These are phyloP conservation scores for Dactylonectria macrodidyma DNA, from an alignment of 2,329 filamentous ascomycete species.

Conservation along the genomic window DNA sequence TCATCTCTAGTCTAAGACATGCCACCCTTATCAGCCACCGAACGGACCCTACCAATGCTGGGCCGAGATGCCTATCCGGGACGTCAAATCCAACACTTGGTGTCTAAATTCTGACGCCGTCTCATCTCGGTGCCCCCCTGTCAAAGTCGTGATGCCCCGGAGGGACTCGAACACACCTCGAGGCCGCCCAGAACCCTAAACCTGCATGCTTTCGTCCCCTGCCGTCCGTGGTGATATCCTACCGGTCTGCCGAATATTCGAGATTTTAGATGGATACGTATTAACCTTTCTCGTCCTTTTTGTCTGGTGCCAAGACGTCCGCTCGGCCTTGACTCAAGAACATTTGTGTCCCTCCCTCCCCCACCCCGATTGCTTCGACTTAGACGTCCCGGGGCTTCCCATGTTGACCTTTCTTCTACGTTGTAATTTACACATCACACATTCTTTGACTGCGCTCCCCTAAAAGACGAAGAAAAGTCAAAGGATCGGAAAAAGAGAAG, in stretches of 20 bases:
- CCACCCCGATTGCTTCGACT: not conserved
- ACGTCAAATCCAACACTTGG: not conserved
- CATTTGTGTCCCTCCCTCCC: not conserved
- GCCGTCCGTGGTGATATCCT: not conserved
- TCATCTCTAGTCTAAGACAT: slow-evolving; percentile 30
- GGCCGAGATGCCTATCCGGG: slow-evolving; percentile 23
- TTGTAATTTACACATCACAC: not conserved
- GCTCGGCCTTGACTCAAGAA: slow-evolving; percentile 9
- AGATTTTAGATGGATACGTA: not conserved
- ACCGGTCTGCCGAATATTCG: slow-evolving; percentile 1
- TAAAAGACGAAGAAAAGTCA: not conserved
- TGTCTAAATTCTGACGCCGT: slow-evolving; percentile 7
- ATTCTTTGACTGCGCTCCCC: not conserved
- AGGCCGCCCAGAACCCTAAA: not conserved
- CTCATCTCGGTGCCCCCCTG: slow-evolving; percentile 9
- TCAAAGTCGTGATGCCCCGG: not conserved
- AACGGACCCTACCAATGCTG: slow-evolving; percentile 20
- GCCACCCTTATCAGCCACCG: slow-evolving; percentile 46
- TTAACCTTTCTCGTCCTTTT: slow-evolving; percentile 6
- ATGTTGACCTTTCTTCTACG: not conserved
- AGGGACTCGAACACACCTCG: not conserved
- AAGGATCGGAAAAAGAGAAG: not conserved
- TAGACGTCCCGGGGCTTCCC: slow-evolving; percentile 1
- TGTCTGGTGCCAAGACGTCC: not conserved
- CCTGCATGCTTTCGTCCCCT: not conserved